These are phyloP conservation scores for Penicillium cinerascens DNA, from an alignment of 495 filamentous ascomycete species.

Conservation along the genomic window DNA sequence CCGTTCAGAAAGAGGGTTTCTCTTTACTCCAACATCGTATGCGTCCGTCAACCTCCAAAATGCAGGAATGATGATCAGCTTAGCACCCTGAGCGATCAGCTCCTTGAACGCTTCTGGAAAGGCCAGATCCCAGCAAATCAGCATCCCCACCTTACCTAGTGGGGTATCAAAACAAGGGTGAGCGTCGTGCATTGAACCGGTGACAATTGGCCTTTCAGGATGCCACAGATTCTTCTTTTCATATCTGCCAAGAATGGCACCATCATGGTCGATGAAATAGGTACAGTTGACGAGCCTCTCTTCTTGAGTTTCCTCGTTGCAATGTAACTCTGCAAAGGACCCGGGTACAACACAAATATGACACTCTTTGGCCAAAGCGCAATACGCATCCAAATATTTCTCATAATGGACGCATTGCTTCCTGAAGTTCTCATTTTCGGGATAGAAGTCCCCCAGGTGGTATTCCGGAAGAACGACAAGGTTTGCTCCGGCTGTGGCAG, in stretches of 20 bases:
- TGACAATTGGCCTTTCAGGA: no score
- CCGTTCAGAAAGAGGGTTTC: neutral
- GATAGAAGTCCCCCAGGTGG: slow-evolving; percentile 12
- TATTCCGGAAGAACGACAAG: slow-evolving; percentile 11
- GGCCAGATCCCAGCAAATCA: slow-evolving; percentile 80
- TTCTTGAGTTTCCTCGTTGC: no score
- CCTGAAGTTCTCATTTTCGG: slow-evolving; percentile 12
- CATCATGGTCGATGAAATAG: slow-evolving; percentile 64
- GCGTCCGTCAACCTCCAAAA: slow-evolving; percentile 54
- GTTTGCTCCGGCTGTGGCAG: slow-evolving; percentile 5
- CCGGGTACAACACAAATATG: neutral
- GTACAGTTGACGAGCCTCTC: slow-evolving; percentile 53
- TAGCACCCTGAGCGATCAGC: slow-evolving; percentile 63
- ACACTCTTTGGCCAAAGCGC: slow-evolving; percentile 59
- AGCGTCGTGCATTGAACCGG: no score
- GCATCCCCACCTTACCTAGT: slow-evolving; percentile 62
- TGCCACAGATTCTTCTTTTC: no score
- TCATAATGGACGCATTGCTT: neutral
- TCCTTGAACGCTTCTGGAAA: slow-evolving; percentile 79
- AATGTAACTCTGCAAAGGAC: no score
- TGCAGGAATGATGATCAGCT: slow-evolving; percentile 71
- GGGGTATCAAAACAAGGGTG: slow-evolving; percentile 57
- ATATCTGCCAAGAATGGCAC: slow-evolving; percentile 60
- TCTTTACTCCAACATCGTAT: neutral
- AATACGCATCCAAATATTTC: slow-evolving; percentile 58